phyloP scores from a whole-genome alignment of 1,284 basidiomycete species.

The Caloboletus inedulis region DNA sequence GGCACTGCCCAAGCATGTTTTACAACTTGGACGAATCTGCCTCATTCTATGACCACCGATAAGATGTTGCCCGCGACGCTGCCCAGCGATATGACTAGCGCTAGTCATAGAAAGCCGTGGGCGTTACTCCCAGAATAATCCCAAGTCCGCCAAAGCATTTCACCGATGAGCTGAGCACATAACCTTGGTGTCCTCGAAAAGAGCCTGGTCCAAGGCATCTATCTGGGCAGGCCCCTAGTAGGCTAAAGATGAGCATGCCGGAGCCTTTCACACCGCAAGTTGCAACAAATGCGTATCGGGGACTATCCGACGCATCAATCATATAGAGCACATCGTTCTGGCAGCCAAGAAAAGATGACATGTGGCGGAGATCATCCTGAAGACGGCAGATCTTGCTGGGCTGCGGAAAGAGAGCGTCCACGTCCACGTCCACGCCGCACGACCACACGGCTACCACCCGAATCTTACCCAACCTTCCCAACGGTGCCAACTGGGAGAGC shows the following conservation, averaged over 20 bases:
- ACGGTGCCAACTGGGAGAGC: conserved; percentile 1
- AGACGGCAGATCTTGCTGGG: conserved; percentile 2
- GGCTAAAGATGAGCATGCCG: conserved; percentile 4
- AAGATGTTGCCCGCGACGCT: neutral
- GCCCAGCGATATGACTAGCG: neutral
- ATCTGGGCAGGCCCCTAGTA: neutral
- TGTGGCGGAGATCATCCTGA: conserved; percentile 10
- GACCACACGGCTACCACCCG: neutral
- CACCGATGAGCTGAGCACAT: neutral
- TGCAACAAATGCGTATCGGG: neutral
- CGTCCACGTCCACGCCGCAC: conserved; percentile 10
- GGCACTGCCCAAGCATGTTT: conserved; percentile 7
- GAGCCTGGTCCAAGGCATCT: neutral
- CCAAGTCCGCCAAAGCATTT: neutral
- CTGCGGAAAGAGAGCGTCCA: neutral
- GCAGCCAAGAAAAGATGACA: neutral
- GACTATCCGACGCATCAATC: neutral
- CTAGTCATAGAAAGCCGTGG: neutral
- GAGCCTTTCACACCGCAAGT: neutral
- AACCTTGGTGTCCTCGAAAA: neutral
- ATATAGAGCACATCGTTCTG: neutral
- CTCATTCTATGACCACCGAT: neutral
- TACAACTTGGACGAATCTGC: conserved; percentile 10
- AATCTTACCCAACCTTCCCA: conserved; percentile 5
- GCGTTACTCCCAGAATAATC: neutral